A percentile compares a stretch with the other conserved stretches of the same genome.
Conservation (phyloP, 495 filamentous ascomycete species). For the Tuber indicum region DNA sequence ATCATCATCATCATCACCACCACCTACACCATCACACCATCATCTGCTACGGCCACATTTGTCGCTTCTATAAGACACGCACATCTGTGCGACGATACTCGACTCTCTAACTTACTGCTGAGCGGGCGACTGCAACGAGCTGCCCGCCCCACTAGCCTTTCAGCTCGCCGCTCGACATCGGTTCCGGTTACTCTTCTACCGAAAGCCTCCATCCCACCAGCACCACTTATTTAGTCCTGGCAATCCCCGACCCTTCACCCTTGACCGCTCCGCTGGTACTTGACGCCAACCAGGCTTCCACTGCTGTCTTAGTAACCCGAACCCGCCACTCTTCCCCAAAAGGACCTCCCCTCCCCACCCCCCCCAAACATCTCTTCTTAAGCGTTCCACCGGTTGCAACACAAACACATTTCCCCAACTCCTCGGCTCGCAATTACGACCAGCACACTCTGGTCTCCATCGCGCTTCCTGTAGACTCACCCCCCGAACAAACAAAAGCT, state of each 20-base stretch:
- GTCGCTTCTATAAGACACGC: constrained; percentile 30
- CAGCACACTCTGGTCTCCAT: constrained; percentile 6
- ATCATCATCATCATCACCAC: constrained; percentile 14
- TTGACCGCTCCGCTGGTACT: constrained; percentile 29
- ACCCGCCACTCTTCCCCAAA: constrained; percentile 26
- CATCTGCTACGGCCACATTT: constrained; percentile 15
- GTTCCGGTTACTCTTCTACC: constrained; percentile 8
- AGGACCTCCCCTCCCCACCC: neutral
- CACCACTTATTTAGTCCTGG: constrained; percentile 12
- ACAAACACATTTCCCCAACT: neutral
- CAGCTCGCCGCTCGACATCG: constrained; percentile 21
- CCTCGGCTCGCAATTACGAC: constrained; percentile 12
- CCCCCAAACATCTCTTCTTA: constrained; percentile 10
- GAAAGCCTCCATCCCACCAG: constrained; percentile 15
- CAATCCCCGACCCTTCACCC: constrained; percentile 26
- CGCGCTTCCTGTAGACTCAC: constrained; percentile 11
- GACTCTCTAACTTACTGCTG: constrained; percentile 13
- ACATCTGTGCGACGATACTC: constrained; percentile 30
- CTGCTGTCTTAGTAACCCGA: constrained; percentile 24
- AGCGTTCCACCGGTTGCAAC: constrained; percentile 9
- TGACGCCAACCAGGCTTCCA: constrained; percentile 38
- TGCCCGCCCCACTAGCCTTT: constrained; percentile 28
- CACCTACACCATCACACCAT: constrained; percentile 18
- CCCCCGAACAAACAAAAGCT: constrained; percentile 9
- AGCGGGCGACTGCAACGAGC: constrained; percentile 26